Conservation (phyloP, 176 grass and related monocot genomes). For the Phyllostachys edulis region DNA sequence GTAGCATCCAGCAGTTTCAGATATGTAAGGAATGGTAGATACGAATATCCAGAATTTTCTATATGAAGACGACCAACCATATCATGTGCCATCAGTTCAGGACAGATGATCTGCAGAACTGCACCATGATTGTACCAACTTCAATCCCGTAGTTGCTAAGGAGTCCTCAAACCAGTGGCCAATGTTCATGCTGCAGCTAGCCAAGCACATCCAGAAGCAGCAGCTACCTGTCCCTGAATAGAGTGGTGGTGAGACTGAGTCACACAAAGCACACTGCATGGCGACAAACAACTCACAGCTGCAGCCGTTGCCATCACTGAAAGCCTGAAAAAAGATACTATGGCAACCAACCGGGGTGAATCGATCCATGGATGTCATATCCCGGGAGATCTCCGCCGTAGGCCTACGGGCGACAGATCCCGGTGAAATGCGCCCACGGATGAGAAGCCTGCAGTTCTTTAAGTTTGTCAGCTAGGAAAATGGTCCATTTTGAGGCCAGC, state of each 20-base stretch:
- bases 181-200: neutral
- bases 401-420: neutral
- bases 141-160: neutral
- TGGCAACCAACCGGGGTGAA: neutral
- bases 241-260: neutral
- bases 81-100: neutral
- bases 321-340: neutral
- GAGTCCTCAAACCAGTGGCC: neutral
- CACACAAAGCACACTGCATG: neutral
- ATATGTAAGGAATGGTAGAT: neutral
- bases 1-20: neutral
- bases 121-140: neutral
- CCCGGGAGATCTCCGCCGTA: neutral
- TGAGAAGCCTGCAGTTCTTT: neutral
- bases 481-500: conserved; percentile 26
- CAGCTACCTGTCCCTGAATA: neutral
- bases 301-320: neutral
- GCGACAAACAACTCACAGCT: conserved; percentile 2
- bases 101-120: neutral
- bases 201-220: neutral
- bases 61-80: neutral
- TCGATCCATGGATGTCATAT: conserved; percentile 6
- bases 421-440: neutral
- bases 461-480: neutral
- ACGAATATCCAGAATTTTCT: neutral